Evolutionary conservation across 192 early-diverging fungal species (phyloP).

Genomic region (Coemansia sp.): DNA sequence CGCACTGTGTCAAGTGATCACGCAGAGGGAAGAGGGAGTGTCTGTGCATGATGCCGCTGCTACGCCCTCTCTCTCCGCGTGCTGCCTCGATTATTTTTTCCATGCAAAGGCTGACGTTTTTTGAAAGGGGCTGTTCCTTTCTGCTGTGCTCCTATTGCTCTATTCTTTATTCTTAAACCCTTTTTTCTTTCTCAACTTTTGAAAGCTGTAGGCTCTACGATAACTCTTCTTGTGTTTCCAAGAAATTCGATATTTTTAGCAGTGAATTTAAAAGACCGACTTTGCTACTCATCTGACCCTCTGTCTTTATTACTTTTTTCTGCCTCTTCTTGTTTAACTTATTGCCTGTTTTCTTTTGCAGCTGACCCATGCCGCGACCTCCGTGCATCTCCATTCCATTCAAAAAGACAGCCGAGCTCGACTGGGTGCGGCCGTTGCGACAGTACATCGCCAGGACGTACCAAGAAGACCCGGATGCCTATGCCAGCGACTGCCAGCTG

Average conservation of each 20-base stretch:
- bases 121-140: too few species aligned
- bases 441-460: slow-evolving; percentile 79
- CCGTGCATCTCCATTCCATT: slow-evolving; percentile 60
- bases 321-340: slow-evolving; percentile 1
- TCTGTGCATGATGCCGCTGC: too few species aligned
- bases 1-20: too few species aligned
- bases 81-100: too few species aligned
- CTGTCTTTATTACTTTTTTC: neutral
- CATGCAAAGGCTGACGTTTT: too few species aligned
- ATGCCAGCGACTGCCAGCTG: slow-evolving; percentile 73
- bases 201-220: too few species aligned
- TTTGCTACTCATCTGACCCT: neutral
- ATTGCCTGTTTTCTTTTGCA: neutral
- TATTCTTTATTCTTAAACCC: too few species aligned
- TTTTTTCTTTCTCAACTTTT: too few species aligned
- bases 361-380: slow-evolving; percentile 26
- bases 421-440: slow-evolving; percentile 83
- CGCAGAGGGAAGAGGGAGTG: too few species aligned
- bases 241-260: neutral
- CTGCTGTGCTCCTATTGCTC: too few species aligned
- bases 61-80: too few species aligned
- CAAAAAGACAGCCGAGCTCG: slow-evolving; percentile 88
- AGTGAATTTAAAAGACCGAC: slow-evolving; percentile 1
- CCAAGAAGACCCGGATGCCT: slow-evolving; percentile 93
- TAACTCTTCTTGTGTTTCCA: too few species aligned